These are phyloP conservation scores for Penicillium brasilianum DNA, from an alignment of 2,329 filamentous ascomycete genomes.

Conservation along the genomic window DNA sequence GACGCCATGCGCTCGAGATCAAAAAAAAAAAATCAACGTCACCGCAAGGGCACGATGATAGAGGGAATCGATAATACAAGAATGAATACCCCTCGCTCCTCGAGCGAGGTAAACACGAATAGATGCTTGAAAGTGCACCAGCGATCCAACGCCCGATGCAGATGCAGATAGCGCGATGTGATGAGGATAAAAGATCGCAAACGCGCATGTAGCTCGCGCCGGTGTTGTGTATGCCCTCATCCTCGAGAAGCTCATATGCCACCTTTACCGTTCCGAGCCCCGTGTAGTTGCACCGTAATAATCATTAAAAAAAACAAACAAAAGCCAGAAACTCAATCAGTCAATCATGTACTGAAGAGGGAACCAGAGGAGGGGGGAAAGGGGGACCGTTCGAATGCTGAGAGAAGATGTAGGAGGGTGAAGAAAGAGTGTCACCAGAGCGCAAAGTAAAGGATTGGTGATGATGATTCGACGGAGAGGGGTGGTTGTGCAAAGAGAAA, in stretches of 20 bases:
- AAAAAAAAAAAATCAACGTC: constrained; percentile 26
- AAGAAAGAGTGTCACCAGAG: constrained; percentile 3
- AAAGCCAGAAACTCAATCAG: constrained; percentile 10
- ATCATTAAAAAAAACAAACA: constrained; percentile 11
- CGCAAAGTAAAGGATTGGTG: neutral
- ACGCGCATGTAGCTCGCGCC: neutral
- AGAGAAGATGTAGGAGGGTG: constrained; percentile 4
- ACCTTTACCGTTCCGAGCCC: constrained; percentile 2
- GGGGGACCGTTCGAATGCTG: neutral
- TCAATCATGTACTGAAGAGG: constrained; percentile 13
- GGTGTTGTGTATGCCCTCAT: neutral
- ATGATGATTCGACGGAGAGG: neutral
- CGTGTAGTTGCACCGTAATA: constrained; percentile 13
- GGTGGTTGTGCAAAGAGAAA: neutral
- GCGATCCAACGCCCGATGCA: constrained; percentile 20
- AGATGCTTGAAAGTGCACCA: constrained; percentile 20
- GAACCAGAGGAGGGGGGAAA: neutral
- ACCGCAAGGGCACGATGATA: constrained; percentile 12
- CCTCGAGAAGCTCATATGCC: neutral
- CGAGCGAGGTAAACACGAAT: constrained; percentile 10
- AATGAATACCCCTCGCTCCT: constrained; percentile 8
- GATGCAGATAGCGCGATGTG: constrained; percentile 16
- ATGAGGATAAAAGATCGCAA: constrained; percentile 10
- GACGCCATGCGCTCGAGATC: constrained; percentile 36
- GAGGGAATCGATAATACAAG: constrained; percentile 19